Evolutionary conservation across 768 basidiomycete genomes (phyloP).

Genomic region (Fibroporia radiculosa): DNA sequence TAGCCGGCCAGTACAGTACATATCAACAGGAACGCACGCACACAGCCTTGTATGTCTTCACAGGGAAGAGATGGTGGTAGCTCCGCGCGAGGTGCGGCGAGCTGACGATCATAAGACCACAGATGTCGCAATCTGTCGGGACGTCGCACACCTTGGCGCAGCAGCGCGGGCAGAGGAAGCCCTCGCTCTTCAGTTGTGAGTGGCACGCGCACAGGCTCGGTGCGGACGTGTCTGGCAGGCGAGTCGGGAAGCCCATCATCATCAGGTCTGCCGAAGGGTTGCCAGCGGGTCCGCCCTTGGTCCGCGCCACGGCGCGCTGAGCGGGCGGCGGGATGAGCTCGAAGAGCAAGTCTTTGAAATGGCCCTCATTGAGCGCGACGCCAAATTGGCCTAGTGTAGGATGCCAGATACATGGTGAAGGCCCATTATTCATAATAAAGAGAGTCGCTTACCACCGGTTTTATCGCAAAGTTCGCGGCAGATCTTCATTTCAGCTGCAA

Average conservation of each 20-base stretch:
- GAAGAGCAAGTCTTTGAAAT: conserved; percentile 92
- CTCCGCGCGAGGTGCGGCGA: conserved; percentile 95
- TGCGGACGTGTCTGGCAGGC: conserved; percentile 76
- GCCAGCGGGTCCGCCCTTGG: conserved; percentile 34
- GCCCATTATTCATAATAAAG: background rate
- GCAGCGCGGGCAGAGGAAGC: conserved; percentile 94
- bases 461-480: conserved; percentile 87
- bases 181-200: conserved; percentile 83
- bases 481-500: conserved; percentile 98
- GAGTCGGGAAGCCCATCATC: conserved; percentile 99
- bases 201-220: conserved; percentile 91
- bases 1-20: conserved; percentile 2
- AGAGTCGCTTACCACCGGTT: conserved; percentile 66
- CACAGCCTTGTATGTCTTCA: conserved; percentile 78
- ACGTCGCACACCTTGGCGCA: conserved; percentile 93
- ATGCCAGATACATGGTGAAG: background rate
- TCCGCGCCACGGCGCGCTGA: conserved; percentile 48
- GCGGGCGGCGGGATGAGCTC: conserved; percentile 95
- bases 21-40: conserved; percentile 34
- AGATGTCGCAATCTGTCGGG: conserved; percentile 96
- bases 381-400: conserved; percentile 65
- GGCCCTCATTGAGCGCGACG: conserved; percentile 97
- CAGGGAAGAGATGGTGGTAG: conserved; percentile 93
- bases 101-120: conserved; percentile 95
- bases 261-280: conserved; percentile 84